Base-by-base conservation (phyloP, 2,329 filamentous ascomycete species). In the Leptographium wingfieldii region DNA sequence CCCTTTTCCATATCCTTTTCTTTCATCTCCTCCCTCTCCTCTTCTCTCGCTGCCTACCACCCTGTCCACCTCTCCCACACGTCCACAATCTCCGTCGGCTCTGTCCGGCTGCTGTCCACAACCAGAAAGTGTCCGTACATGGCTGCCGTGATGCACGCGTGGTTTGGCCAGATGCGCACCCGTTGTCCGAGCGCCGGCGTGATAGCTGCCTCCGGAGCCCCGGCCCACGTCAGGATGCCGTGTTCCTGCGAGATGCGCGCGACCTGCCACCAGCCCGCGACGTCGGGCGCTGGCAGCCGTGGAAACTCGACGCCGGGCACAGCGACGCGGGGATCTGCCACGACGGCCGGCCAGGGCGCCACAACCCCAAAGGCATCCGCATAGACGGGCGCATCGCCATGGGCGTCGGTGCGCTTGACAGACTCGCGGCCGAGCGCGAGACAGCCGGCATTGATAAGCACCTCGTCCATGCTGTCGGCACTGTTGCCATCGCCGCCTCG, bases 241-340 rank as follows among this genome's bases (percentile, higher is more conserved):
- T 92, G 89, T 72, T 94, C 89, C 73, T 92, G 89, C 64, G 84
- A 86, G 61, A 92, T 81, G 31, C 82, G 78, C 16, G 80, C 83
- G 1, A 92, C 83, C 64, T 88, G 80, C 85, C 88, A 88, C 2
- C 78, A 80, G 4, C 69, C 71, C 60, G 73, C 69, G 12, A 71
- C 69, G 3, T 38, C 43, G 43, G 29, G 29, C 2, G 43, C 6
- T 16, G 75, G 74, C 62, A 77, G 77, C 2, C 53, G 58, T 22
- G 63, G 61, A n/a, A 64, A 64, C 2, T 53, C 59, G 27, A 57
- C 56, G 16, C 56, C 63, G 10, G 63, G 63, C 0, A 48, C 7
- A 1, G 25, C 53, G 16, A 53, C 14, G 14, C 33, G 48, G 2
- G 7, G 19, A 25, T 60, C 16, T 0, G 25, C 40, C 19, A 48